These are phyloP conservation scores for Coprinellus micaceus DNA, from an alignment of 768 basidiomycete genomes.

Conservation along the genomic window DNA sequence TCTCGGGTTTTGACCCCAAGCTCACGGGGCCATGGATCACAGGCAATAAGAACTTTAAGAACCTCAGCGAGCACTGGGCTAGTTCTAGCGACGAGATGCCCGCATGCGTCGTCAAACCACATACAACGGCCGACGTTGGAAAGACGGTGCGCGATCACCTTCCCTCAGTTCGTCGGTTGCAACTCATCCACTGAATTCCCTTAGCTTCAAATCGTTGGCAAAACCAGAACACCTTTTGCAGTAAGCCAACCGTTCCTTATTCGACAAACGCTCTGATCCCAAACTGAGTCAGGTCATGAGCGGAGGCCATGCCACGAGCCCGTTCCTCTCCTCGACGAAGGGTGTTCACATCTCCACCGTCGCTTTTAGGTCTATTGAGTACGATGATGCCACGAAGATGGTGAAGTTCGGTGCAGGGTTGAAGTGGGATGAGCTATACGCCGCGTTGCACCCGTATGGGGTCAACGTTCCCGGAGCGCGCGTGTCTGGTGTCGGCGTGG, in stretches of 20 bases:
- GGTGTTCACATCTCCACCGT: slow-evolving; percentile 49
- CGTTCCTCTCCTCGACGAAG: slow-evolving; percentile 46
- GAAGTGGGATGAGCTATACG: slow-evolving; percentile 52
- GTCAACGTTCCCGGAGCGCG: slow-evolving; percentile 49
- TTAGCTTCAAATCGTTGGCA: slow-evolving; percentile 47
- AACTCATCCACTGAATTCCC: not conserved
- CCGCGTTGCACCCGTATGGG: slow-evolving; percentile 33
- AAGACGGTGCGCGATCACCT: slow-evolving; percentile 37
- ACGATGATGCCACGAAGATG: slow-evolving; percentile 26
- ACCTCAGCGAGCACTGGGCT: slow-evolving; percentile 42
- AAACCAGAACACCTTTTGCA: slow-evolving; percentile 48
- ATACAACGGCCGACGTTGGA: slow-evolving; percentile 47
- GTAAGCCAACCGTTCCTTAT: slow-evolving; percentile 25
- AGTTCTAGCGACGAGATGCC: slow-evolving; percentile 43
- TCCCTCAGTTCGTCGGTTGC: not conserved
- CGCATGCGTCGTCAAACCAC: slow-evolving; percentile 57
- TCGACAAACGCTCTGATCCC: not conserved
- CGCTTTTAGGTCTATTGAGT: slow-evolving; percentile 33
- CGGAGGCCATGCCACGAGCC: slow-evolving; percentile 44
- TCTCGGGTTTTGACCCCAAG: not conserved
- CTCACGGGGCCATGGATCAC: not conserved
- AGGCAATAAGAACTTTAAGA: not conserved
- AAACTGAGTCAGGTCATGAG: slow-evolving; percentile 39
- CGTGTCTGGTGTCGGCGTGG: slow-evolving; percentile 45
- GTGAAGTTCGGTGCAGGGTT: slow-evolving; percentile 30